A percentile compares a stretch with the other conserved stretches of the same genome.
These are phyloP conservation scores for Talaromyces adpressus DNA, from an alignment of 495 filamentous ascomycete genomes.

Conservation along the genomic window DNA sequence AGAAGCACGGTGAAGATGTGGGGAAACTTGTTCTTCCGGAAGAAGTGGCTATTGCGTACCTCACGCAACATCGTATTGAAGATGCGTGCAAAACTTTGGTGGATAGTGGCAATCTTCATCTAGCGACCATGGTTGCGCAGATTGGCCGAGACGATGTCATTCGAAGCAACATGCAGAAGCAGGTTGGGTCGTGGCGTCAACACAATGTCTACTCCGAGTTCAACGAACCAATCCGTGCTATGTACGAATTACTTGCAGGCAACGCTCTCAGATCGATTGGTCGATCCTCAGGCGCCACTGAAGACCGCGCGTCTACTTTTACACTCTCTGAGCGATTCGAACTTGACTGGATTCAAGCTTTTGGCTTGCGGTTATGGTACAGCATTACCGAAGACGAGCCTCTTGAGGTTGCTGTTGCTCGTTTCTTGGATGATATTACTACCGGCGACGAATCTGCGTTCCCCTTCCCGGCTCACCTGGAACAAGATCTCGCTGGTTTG, in stretches of 20 bases:
- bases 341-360: constrained; percentile 86
- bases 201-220: constrained; percentile 78
- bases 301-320: constrained; percentile 73
- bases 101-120: constrained; percentile 63
- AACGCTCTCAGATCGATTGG: constrained; percentile 77
- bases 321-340: constrained; percentile 72
- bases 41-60: constrained; percentile 73
- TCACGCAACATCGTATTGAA: constrained; percentile 68
- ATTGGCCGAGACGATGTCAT: constrained; percentile 62
- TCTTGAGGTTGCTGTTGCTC: constrained; percentile 61
- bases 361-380: constrained; percentile 87
- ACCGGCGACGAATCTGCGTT: constrained; percentile 51
- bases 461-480: constrained; percentile 54
- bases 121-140: constrained; percentile 76
- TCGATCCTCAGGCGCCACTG: constrained; percentile 50
- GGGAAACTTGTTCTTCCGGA: constrained; percentile 53
- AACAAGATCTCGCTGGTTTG: constrained; percentile 34
- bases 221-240: constrained; percentile 70
- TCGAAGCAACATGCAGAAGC: constrained; percentile 61
- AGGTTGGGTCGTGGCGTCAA: constrained; percentile 78
- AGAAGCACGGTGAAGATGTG: constrained; percentile 37
- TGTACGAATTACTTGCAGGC: constrained; percentile 86
- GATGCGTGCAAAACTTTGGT: constrained; percentile 76
- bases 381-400: constrained; percentile 57
- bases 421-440: constrained; percentile 61